Percentiles rank a stretch among this genome's conserved stretches.
Evolutionary conservation across 2,329 filamentous ascomycete species (phyloP).

Genomic region (Trichophyton benhamiae): DNA sequence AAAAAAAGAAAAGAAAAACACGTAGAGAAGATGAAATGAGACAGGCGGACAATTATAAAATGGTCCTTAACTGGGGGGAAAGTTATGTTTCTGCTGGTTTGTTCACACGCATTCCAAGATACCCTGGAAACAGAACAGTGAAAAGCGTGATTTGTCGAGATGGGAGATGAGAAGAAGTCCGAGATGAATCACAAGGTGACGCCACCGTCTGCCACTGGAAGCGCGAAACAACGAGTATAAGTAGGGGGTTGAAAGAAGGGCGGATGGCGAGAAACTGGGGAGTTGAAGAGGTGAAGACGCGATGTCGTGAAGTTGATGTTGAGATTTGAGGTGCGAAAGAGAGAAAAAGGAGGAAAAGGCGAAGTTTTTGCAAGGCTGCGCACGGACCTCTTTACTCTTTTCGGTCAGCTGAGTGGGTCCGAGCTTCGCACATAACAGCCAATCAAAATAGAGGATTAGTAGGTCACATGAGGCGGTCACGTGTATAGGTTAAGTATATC

Average conservation of each 20-base stretch:
- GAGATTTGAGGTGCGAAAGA: neutral
- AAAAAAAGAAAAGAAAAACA: constrained; percentile 2
- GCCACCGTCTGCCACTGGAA: neutral
- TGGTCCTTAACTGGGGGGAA: constrained; percentile 1
- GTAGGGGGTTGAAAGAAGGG: neutral
- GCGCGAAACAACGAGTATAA: neutral
- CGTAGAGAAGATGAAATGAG: constrained; percentile 3
- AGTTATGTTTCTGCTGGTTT: neutral
- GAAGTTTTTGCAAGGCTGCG: constrained; percentile 2
- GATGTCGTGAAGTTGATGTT: neutral
- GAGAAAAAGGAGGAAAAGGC: constrained; percentile 1
- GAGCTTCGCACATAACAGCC: constrained; percentile 8
- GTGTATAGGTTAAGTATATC: neutral
- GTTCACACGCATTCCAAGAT: constrained; percentile 2
- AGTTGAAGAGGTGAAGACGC: neutral
- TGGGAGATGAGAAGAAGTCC: neutral
- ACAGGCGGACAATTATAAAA: constrained; percentile 4
- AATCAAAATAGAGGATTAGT: neutral
- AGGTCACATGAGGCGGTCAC: neutral
- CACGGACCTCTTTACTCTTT: neutral
- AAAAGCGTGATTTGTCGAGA: neutral
- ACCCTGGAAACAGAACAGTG: neutral
- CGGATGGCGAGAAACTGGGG: neutral
- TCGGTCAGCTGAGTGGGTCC: neutral
- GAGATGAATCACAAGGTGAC: neutral